Percentiles rank a stretch among this genome's conserved stretches.
phyloP scores from a whole-genome alignment of 1,284 basidiomycete genomes.

The Boletus mariae region DNA sequence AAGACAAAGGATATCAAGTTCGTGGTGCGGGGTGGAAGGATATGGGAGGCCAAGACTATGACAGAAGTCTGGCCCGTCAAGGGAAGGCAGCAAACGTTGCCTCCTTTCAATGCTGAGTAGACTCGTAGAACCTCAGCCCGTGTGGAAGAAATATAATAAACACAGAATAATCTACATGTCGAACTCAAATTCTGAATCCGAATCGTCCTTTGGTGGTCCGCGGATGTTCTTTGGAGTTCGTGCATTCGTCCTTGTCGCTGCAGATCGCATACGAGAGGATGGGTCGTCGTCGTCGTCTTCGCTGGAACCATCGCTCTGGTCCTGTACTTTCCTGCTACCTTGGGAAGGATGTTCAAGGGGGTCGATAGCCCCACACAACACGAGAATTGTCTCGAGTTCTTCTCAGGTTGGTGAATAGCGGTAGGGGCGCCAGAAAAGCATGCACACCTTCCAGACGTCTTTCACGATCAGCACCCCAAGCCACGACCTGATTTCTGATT shows the following conservation, averaged over 20 bases:
- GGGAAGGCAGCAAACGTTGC: slow-evolving; percentile 50
- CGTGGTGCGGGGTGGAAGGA: slow-evolving; percentile 59
- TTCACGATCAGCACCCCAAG: slow-evolving; percentile 78
- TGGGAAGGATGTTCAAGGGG: slow-evolving; percentile 41
- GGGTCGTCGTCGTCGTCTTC: slow-evolving; percentile 46
- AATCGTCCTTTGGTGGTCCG: slow-evolving; percentile 46
- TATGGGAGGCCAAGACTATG: slow-evolving; percentile 66
- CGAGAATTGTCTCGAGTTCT: slow-evolving; percentile 71
- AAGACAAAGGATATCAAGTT: slow-evolving; percentile 47
- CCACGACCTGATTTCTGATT: slow-evolving; percentile 80
- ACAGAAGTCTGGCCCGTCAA: slow-evolving; percentile 65
- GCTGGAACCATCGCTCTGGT: slow-evolving; percentile 34
- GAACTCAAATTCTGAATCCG: slow-evolving; percentile 52
- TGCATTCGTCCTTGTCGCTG: slow-evolving; percentile 54
- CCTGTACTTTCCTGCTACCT: slow-evolving; percentile 23
- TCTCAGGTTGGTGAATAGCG: slow-evolving; percentile 5
- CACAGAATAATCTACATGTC: slow-evolving; percentile 20
- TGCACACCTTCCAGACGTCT: slow-evolving; percentile 73
- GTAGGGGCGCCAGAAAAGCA: not conserved
- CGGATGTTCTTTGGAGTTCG: slow-evolving; percentile 56
- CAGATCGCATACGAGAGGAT: slow-evolving; percentile 51
- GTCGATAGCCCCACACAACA: slow-evolving; percentile 59
- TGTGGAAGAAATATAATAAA: not conserved
- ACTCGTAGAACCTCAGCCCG: not conserved
- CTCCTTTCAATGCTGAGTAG: slow-evolving; percentile 59